A percentile compares a stretch with the other conserved stretches of the same genome.
These are phyloP conservation scores for Pythium pyrilobum DNA, from an alignment of 352 stramenopile species.

Conservation along the genomic window DNA sequence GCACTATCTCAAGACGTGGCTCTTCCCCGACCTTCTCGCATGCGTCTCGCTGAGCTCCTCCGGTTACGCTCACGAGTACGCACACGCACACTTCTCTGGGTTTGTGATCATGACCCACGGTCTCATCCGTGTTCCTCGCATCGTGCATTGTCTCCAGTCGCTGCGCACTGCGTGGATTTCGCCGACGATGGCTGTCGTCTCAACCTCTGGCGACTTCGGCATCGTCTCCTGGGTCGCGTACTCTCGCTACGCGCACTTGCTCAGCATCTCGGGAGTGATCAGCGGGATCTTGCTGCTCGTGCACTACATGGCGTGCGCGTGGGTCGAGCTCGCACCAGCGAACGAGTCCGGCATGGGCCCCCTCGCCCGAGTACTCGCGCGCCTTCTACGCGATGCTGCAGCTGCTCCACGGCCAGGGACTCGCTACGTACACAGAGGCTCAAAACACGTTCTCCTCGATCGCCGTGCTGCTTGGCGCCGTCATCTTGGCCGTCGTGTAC, in stretches of 20 bases:
- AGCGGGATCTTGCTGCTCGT: conserved; percentile 14
- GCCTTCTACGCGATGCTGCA: conserved; percentile 22
- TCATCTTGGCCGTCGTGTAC: conserved; percentile 58
- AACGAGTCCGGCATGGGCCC: not conserved
- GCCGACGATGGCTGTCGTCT: too few relatives aligned
- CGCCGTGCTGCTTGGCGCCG: conserved; percentile 37
- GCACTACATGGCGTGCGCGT: conserved; percentile 22
- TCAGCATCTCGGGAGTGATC: conserved; percentile 16
- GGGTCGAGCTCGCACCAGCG: conserved; percentile 3
- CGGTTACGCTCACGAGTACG: too few relatives aligned
- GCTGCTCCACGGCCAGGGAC: conserved; percentile 45
- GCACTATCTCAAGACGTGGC: too few relatives aligned
- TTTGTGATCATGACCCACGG: too few relatives aligned
- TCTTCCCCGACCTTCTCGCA: too few relatives aligned
- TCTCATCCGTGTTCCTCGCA: too few relatives aligned
- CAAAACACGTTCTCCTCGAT: conserved; percentile 43
- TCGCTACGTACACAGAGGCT: conserved; percentile 12
- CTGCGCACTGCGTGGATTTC: too few relatives aligned
- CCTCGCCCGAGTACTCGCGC: not conserved
- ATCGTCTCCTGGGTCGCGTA: conserved; percentile 27
- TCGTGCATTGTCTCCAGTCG: too few relatives aligned
- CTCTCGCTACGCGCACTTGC: conserved; percentile 26
- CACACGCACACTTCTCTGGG: too few relatives aligned
- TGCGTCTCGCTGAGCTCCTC: too few relatives aligned
- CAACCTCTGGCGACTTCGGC: too few relatives aligned